A percentile compares a stretch with the other conserved stretches of the same genome.
phyloP scores from a whole-genome alignment of 2,329 filamentous ascomycete species.

The Xylariaceae sp. region DNA sequence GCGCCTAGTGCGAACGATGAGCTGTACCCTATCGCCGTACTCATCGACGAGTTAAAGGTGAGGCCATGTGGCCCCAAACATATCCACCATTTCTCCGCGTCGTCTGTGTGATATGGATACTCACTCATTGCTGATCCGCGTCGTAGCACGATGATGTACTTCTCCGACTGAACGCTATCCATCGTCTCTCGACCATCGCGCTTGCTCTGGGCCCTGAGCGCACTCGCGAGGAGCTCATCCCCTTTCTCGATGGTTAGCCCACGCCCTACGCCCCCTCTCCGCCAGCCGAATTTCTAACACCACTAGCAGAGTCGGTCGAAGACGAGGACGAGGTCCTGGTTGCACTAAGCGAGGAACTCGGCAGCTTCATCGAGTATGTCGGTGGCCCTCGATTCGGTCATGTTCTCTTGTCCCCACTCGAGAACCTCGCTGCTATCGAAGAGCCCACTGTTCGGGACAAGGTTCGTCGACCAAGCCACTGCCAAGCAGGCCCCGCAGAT shows the following conservation, averaged over 20 bases:
- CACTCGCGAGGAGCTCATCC: constrained; percentile 96
- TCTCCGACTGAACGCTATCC: constrained; percentile 95
- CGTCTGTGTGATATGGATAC: constrained; percentile 4
- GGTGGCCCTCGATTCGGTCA: constrained; percentile 91
- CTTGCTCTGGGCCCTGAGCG: constrained; percentile 92
- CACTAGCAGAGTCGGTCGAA: constrained; percentile 81
- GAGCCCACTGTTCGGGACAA: constrained; percentile 97
- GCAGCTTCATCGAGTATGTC: constrained; percentile 95
- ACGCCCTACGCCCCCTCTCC: constrained; percentile 15
- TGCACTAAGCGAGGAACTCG: constrained; percentile 92
- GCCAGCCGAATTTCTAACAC: constrained; percentile 28
- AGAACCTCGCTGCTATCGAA: constrained; percentile 97
- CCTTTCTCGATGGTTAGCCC: constrained; percentile 90
- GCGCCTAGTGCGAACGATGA: constrained; percentile 89
- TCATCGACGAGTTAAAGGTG: constrained; percentile 99
- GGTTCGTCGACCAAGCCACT: constrained; percentile 48
- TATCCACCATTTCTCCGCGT: constrained; percentile 10
- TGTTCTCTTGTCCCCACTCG: constrained; percentile 90
- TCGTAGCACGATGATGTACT: constrained; percentile 94
- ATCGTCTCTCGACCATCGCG: constrained; percentile 95
- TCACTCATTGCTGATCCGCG: constrained; percentile 23
- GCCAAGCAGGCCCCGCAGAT: constrained; percentile 10
- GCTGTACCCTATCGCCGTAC: constrained; percentile 98
- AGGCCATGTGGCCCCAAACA: constrained; percentile 24
- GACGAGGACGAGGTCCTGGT: constrained; percentile 98